These are phyloP conservation scores for Saccharomycopsis hybrid DNA, from an alignment of 1,139 yeast species.

Conservation along the genomic window DNA sequence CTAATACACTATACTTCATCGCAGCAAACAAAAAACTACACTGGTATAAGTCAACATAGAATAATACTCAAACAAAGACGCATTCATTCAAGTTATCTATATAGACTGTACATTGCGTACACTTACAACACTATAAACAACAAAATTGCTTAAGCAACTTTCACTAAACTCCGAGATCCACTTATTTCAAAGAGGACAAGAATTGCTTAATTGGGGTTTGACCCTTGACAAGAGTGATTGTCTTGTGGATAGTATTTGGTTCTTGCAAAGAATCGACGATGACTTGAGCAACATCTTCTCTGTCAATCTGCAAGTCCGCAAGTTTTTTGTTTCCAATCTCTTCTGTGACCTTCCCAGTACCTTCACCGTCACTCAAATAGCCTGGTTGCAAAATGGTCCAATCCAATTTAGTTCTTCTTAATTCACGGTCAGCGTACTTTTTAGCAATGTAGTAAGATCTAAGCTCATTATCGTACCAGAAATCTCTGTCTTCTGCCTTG, in stretches of 20 bases:
- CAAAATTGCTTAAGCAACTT: too few relatives aligned
- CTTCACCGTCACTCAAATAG: conserved; percentile 33
- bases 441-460: conserved; percentile 46
- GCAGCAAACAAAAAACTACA: too few relatives aligned
- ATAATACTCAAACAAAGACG: too few relatives aligned
- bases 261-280: conserved; percentile 26
- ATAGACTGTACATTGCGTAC: too few relatives aligned
- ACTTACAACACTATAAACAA: too few relatives aligned
- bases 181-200: not conserved
- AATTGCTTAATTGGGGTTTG: conserved; percentile 26
- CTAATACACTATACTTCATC: too few relatives aligned
- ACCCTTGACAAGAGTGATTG: conserved; percentile 32
- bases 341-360: conserved; percentile 34
- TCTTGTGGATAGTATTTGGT: conserved; percentile 27
- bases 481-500: conserved; percentile 44
- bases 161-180: too few relatives aligned
- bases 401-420: conserved; percentile 36
- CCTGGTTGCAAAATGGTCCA: conserved; percentile 52
- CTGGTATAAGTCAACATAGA: too few relatives aligned
- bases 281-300: conserved; percentile 29
- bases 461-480: conserved; percentile 33
- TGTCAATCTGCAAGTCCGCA: conserved; percentile 21
- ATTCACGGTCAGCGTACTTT: conserved; percentile 48
- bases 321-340: too few relatives aligned
- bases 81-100: too few relatives aligned